These are phyloP conservation scores for Ceratonia siliqua DNA, from an alignment of 306 rosid genomes.

Conservation along the genomic window DNA sequence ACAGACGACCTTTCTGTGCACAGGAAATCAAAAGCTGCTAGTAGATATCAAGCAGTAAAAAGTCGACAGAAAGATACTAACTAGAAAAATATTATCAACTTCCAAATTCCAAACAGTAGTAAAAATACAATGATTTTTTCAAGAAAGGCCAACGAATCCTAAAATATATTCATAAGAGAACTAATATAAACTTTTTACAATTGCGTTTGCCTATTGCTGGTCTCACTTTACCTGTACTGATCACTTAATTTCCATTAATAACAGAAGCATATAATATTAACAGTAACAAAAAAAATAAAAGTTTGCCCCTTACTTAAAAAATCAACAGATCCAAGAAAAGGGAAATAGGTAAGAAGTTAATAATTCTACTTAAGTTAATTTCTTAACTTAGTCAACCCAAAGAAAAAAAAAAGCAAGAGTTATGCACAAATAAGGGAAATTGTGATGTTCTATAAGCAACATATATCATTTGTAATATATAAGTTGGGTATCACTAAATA, in stretches of 20 bases:
- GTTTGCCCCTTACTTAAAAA: not conserved
- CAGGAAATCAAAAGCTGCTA: conserved; percentile 31
- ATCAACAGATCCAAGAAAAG: not conserved
- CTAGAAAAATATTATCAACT: not conserved
- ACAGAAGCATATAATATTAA: not conserved
- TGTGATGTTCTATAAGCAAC: not conserved
- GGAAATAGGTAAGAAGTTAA: not conserved
- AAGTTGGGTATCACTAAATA: no score
- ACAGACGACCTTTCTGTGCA: conserved; percentile 83
- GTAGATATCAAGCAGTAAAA: conserved; percentile 28
- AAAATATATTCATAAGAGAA: not conserved
- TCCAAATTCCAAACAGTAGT: conserved; percentile 4
- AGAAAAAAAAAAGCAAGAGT: not conserved
- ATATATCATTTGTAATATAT: not conserved
- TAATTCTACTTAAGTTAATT: not conserved
- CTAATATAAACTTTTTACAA: not conserved
- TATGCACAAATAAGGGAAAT: not conserved
- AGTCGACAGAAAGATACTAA: conserved; percentile 11
- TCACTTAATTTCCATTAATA: not conserved
- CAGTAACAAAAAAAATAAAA: not conserved
- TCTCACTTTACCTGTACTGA: not conserved
- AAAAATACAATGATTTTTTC: conserved; percentile 1
- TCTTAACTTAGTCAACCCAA: not conserved
- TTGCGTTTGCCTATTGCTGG: not conserved
- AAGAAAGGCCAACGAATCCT: not conserved